These are phyloP conservation scores for Zygosaccharomyces bailii DNA, from an alignment of 805 yeast genomes.

Conservation along the genomic window DNA sequence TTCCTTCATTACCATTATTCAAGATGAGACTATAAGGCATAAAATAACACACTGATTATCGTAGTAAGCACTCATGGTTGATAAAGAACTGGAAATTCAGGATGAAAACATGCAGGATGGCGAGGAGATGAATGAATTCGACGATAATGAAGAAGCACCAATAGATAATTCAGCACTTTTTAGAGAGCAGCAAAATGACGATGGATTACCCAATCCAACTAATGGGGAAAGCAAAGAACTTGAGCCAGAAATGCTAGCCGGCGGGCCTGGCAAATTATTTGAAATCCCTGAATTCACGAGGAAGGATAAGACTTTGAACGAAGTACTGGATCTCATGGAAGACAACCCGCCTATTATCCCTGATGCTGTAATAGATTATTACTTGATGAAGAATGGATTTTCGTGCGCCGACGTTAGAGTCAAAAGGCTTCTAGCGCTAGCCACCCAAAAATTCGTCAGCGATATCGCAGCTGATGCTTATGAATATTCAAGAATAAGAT, in stretches of 20 bases:
- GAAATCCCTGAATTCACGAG: slow-evolving; percentile 66
- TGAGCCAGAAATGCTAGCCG: slow-evolving; percentile 27
- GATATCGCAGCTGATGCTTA: slow-evolving; percentile 97
- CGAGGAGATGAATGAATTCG: slow-evolving; percentile 36
- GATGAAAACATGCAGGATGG: slow-evolving; percentile 21
- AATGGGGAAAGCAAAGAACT: slow-evolving; percentile 22
- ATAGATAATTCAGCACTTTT: slow-evolving; percentile 24
- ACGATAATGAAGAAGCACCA: slow-evolving; percentile 36
- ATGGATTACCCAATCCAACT: slow-evolving; percentile 14
- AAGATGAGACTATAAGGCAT: too few relatives aligned
- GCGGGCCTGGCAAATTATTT: slow-evolving; percentile 36
- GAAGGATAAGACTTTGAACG: slow-evolving; percentile 78
- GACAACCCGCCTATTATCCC: slow-evolving; percentile 96
- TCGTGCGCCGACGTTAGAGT: slow-evolving; percentile 72
- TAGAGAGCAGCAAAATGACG: slow-evolving; percentile 16
- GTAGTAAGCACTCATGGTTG: slow-evolving; percentile 9
- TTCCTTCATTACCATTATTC: neutral
- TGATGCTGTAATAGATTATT: slow-evolving; percentile 93
- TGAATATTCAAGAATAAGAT: slow-evolving; percentile 89
- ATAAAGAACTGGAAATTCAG: slow-evolving; percentile 9
- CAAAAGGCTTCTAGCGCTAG: slow-evolving; percentile 82
- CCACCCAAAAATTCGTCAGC: slow-evolving; percentile 91
- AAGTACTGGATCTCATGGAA: slow-evolving; percentile 83
- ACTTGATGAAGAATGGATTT: slow-evolving; percentile 80
- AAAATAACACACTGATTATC: too few relatives aligned